These are phyloP conservation scores for Clonostachys byssicola DNA, from an alignment of 2,329 filamentous ascomycete species.

Conservation along the genomic window DNA sequence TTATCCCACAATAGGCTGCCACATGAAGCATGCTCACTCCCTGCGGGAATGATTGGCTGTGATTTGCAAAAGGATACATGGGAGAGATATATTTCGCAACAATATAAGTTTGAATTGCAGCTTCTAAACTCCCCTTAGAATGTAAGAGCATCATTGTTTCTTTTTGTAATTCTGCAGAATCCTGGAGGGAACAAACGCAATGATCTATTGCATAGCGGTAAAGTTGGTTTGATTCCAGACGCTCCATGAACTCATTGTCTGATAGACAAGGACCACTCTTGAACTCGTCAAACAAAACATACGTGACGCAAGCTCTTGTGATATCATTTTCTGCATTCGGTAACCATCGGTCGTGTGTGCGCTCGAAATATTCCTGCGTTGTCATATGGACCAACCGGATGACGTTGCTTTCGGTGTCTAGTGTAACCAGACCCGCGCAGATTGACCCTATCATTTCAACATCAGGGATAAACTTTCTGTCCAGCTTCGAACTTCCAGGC, in stretches of 20 bases:
- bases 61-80: not conserved
- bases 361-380: slow-evolving; percentile 35
- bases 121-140: no score
- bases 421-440: slow-evolving; percentile 32
- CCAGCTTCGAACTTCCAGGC: slow-evolving; percentile 11
- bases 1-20: not conserved
- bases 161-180: not conserved
- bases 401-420: slow-evolving; percentile 27
- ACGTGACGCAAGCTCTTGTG: slow-evolving; percentile 8
- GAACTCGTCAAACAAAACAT: not conserved
- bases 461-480: slow-evolving; percentile 22
- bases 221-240: not conserved
- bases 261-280: slow-evolving; percentile 6
- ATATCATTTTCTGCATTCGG: slow-evolving; percentile 12
- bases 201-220: not conserved
- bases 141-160: not conserved
- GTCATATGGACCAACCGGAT: slow-evolving; percentile 39
- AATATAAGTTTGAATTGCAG: no score
- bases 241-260: not conserved
- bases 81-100: no score
- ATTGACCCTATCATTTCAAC: slow-evolving; percentile 22
- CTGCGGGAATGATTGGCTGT: not conserved
- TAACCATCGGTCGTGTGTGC: slow-evolving; percentile 18
- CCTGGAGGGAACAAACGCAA: not conserved
- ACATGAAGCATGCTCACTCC: not conserved